A percentile compares a stretch with the other conserved stretches of the same genome.
Conservation (phyloP, 768 basidiomycete species). For the Boletus vinaceobasis region DNA sequence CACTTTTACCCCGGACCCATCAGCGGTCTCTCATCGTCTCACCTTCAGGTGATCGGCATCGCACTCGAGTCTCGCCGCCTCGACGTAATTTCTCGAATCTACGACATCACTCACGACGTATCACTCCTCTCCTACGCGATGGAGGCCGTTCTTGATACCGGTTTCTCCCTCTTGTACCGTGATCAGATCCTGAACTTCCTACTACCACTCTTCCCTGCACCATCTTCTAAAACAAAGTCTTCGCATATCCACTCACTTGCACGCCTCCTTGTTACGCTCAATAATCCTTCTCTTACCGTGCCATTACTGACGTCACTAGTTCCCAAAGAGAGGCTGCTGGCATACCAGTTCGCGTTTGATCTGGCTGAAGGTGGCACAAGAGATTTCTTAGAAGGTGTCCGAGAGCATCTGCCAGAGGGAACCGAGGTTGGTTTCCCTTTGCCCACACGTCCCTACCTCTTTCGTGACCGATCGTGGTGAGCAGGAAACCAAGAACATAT, state of each 20-base stretch:
- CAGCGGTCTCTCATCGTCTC: conserved; percentile 7
- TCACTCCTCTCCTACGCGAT: conserved; percentile 86
- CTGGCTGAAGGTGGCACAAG: conserved; percentile 91
- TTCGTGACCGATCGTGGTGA: conserved; percentile 10
- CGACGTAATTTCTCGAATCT: conserved; percentile 81
- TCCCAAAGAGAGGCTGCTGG: conserved; percentile 67
- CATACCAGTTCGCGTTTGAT: conserved; percentile 96
- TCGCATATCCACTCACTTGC: conserved; percentile 79
- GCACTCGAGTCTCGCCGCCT: conserved; percentile 88
- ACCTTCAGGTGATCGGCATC: conserved; percentile 81
- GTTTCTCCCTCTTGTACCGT: conserved; percentile 82
- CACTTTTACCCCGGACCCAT: neutral
- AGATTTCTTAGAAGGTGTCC: conserved; percentile 82
- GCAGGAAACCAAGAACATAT: conserved; percentile 59
- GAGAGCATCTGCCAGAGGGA: conserved; percentile 64
- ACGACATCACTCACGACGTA: conserved; percentile 68
- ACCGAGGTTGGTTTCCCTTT: conserved; percentile 46
- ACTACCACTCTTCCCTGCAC: conserved; percentile 82
- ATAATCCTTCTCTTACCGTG: conserved; percentile 75
- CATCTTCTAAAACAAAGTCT: conserved; percentile 66
- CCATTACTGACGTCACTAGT: conserved; percentile 71
- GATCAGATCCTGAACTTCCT: conserved; percentile 76
- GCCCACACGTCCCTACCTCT: neutral
- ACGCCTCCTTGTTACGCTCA: conserved; percentile 85
- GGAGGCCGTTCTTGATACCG: conserved; percentile 87